Base-by-base conservation (phyloP, 345 rosid species). In the Gossypium rotundifolium region DNA sequence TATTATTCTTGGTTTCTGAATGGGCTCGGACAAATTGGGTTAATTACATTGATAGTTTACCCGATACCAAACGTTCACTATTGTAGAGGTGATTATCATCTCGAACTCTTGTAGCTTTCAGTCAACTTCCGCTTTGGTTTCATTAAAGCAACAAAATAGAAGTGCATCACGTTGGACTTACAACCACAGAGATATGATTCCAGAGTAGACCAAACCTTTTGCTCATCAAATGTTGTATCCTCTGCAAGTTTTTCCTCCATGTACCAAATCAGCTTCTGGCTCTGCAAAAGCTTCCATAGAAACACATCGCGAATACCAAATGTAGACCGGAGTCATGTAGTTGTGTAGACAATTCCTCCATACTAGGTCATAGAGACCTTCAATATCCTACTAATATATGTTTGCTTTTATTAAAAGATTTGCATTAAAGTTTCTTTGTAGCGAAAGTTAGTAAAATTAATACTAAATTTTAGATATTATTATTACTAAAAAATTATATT, bases 111-210 rank as follows among this genome's bases (percentile, higher is more conserved):
- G 70, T 29, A 94, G 91, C 78, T 77, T 89, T 97, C 97, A 92
- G 18, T 86, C 85, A 3, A 88, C 84, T 40, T 88, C 93, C 76
- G 88, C 97, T 84, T 84, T 89, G 23, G 44, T 75, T 44, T 81
- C 91, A 96, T 83, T 20, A 92, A 77, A 54, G 96, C 97, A 74
- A 82, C 85, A 54, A 92, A 90, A 81, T 94, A 3, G 97, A 64
- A 94, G 97, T 18, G 98, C 97, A 16, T 90, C 95, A 23, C 97
- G 92, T 49, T 77, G 83, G 22, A 92, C 89, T 82, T 90, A 70
- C 97, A 94, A n/a, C 84, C 93, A 97, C 98, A 94, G 0, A 97
- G 97, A 75, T 91, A 94, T 3, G 95, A 85, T 53, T 91, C 92
- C 16, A 91, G 88, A 23, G 90, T 85, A 0, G 92, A 86, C 98